These are phyloP conservation scores for Selaginella tamariscina DNA, from an alignment of 75 land plant genomes.

Conservation along the genomic window DNA sequence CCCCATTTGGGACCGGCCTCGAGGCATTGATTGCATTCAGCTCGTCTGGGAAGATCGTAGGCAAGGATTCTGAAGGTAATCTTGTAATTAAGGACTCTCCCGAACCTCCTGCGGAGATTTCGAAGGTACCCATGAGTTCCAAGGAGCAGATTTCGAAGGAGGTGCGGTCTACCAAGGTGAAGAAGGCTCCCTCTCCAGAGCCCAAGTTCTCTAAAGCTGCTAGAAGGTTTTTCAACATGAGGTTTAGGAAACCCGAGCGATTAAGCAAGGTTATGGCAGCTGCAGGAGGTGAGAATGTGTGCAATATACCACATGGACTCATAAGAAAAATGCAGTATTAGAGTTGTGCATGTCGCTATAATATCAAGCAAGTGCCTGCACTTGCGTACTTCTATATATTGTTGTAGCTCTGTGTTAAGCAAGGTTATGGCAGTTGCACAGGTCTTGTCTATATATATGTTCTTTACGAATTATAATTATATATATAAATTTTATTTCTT, in stretches of 20 bases:
- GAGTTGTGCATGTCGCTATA: too few relatives aligned
- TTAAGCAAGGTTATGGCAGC: slow-evolving; percentile 84
- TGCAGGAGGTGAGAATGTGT: slow-evolving; percentile 95
- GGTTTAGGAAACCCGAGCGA: slow-evolving; percentile 58
- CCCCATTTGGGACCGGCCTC: neutral
- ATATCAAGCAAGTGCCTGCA: too few relatives aligned
- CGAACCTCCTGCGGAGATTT: neutral
- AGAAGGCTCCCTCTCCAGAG: slow-evolving; percentile 14
- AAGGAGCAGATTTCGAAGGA: neutral
- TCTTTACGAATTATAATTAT: too few relatives aligned
- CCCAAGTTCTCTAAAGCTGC: slow-evolving; percentile 91
- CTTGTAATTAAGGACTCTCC: neutral
- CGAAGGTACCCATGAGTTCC: neutral
- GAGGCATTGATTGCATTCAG: neutral
- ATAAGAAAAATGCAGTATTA: too few relatives aligned
- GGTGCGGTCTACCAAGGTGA: slow-evolving; percentile 5
- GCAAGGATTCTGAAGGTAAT: neutral
- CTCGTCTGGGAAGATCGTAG: neutral
- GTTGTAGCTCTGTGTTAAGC: too few relatives aligned
- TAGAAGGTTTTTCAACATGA: slow-evolving; percentile 82
- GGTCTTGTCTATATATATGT: too few relatives aligned
- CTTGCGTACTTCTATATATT: too few relatives aligned
- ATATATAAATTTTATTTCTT: neutral
- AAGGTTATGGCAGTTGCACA: too few relatives aligned
- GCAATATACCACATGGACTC: too few relatives aligned